Evolutionary conservation across 2,329 filamentous ascomycete species (phyloP).

Genomic region (Aureobasidium sp.): DNA sequence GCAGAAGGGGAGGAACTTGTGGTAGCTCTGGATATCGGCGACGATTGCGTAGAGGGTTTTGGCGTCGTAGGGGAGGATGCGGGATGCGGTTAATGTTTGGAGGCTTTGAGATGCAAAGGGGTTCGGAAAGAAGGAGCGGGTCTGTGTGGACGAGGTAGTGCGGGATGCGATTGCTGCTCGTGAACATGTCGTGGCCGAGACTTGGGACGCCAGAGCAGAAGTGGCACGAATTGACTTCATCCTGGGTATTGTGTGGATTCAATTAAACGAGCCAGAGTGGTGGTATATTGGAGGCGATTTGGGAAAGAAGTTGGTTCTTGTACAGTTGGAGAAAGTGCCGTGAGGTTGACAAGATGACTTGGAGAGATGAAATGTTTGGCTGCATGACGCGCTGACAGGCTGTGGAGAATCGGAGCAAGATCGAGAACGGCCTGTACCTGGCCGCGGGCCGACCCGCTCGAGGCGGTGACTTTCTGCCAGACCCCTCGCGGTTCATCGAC

Average conservation of each 20-base stretch:
- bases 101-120: constrained; percentile 45
- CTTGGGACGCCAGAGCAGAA: constrained; percentile 12
- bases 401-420: background rate
- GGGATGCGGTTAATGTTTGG: constrained; percentile 63
- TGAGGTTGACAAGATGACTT: background rate
- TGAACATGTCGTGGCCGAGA: background rate
- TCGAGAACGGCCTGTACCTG: background rate
- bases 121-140: constrained; percentile 37
- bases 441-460: background rate
- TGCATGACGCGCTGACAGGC: constrained; percentile 6
- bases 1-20: constrained; percentile 86
- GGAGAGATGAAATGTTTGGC: background rate
- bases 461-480: constrained; percentile 7
- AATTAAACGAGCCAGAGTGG: background rate
- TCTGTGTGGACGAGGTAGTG: constrained; percentile 14
- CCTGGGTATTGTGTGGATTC: background rate
- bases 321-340: background rate
- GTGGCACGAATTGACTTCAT: constrained; percentile 23
- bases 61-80: constrained; percentile 67
- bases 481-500: background rate
- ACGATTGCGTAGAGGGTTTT: constrained; percentile 71
- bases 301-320: background rate
- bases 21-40: constrained; percentile 79
- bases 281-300: background rate
- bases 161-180: constrained; percentile 2